Evolutionary conservation across 768 basidiomycete species (phyloP), one percentile per base, ranked within the genome.

Genomic region (Serendipita sp.): DNA sequence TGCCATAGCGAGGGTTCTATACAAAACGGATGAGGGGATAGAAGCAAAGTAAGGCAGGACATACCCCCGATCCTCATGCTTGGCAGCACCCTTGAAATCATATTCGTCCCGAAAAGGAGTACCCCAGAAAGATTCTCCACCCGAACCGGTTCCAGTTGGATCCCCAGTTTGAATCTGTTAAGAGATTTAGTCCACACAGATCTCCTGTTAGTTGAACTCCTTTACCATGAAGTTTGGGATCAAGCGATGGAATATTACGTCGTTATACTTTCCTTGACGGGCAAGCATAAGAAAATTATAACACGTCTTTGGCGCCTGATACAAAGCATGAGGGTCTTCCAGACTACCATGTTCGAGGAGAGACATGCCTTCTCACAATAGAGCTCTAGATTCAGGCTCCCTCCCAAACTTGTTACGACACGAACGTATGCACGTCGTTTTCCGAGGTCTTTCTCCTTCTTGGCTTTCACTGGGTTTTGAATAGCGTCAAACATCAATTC

Each of bases 281-380:
- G 96, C 94, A 5, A 99, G 82, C 86, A 90, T 90, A 34, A 99
- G 76, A 74, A 97, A 99, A 73, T 99, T 99, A 74, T 99, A 99
- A 70, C 94, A 97, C 1, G 96, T 97, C 75, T 96, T 94, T 0
- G 96, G 96, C 8, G 95, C 96, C 90, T 93, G 64, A 7, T 45
- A 23, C 44, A 41, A 44, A 34, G 5, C 28, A 30, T 48, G 32
- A 60, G 47, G 44, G 44, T 66, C 34, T n/a, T 47, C 23, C 46
- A 65, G 56, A 58, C 63, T 48, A 41, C 3, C n/a, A 44, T 32
- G n/a, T 15, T 23, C 30, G 64, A 30, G 58, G 2, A 18, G 44
- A 3, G 13, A 64, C 72, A 30, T 28, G 87, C 91, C 77, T 91
- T 91, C 74, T 94, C 92, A 71, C 91, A 93, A 70, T 83, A 92